Evolutionary conservation across 768 basidiomycete genomes (phyloP), one percentile per base, ranked within the genome.

Genomic region (Ephemerocybe angulata): DNA sequence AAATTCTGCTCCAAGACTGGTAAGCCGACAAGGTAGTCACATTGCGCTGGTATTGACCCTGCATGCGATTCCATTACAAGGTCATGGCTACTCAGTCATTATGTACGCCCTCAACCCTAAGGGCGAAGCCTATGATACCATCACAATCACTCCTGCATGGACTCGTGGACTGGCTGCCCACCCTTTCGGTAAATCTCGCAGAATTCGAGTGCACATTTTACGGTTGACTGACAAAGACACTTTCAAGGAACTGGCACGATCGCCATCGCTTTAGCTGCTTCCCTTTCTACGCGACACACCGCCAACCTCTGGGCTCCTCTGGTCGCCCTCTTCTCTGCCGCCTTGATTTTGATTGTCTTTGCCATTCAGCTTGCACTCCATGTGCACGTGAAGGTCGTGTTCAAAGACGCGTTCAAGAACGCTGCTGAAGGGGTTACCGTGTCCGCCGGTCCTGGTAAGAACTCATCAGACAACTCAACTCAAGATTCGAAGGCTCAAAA

Each of bases 91-190:
- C 64, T 67, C 69, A 41, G 61, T 85, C 31, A 61, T 66, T 11
- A 62, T 85, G 58, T 59, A 63, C 22, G 74, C 76, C 58, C 33
- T 49, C 8, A 48, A 22, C 22, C 33, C 70, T 21, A 65, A 64
- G 22, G 72, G 71, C 38, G 60, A 72, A 4, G n/a, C 10, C 17
- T 7, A 44, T 21, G 30, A 56, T 13, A 43, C 41, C 22, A 67
- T 67, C 44, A 75, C 78, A n/a, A 70, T 67, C 46, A 76, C 88
- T 53, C 61, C 82, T 0, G 76, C 82, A 1, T 88, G 87, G 84
- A 93, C 90, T 3, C 79, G 81, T 33, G 90, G 87, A 3, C 78
- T 91, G 7, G 87, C 83, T 1, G 75, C 89, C 27, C 88, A 90
- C 60, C 88, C 89, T 15, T 82, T 89, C 50, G 88, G 89, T 88